Conservation (phyloP, 768 basidiomycete species). For the Russula ochroleuca region DNA sequence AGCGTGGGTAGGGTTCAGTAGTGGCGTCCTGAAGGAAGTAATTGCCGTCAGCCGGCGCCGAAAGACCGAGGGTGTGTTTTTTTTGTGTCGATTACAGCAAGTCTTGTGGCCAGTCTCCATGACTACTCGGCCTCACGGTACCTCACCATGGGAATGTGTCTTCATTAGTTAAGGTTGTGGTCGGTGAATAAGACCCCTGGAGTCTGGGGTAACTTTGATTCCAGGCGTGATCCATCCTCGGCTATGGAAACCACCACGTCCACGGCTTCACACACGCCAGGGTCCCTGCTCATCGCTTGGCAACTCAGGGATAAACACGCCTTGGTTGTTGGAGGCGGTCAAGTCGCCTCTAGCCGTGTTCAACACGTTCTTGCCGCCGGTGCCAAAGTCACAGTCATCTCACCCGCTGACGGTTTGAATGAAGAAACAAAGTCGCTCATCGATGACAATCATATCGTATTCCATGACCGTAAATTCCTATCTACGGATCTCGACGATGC, state of each 20-base stretch:
- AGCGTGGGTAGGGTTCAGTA: too few species aligned
- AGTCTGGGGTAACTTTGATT: too few species aligned
- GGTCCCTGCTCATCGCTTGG: constrained; percentile 89
- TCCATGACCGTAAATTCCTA: constrained; percentile 66
- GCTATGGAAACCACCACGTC: background rate
- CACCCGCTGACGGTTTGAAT: constrained; percentile 64
- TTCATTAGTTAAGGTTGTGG: too few species aligned
- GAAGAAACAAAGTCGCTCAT: constrained; percentile 53
- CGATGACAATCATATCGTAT: constrained; percentile 49
- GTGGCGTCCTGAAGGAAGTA: background rate
- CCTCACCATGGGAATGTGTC: too few species aligned
- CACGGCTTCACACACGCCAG: constrained; percentile 26
- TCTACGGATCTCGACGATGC: constrained; percentile 61
- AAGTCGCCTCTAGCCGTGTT: constrained; percentile 84
- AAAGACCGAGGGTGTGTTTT: background rate
- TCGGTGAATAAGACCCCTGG: background rate
- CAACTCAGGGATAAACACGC: constrained; percentile 81
- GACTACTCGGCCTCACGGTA: background rate
- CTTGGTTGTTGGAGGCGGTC: constrained; percentile 91
- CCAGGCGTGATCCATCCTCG: background rate
- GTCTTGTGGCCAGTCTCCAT: background rate
- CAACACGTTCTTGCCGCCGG: constrained; percentile 80
- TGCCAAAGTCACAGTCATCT: constrained; percentile 71
- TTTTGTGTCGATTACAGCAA: background rate
- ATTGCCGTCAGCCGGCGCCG: background rate